Evolutionary conservation across 75 land plant genomes (phyloP).

Genomic region (Selaginella tamariscina): DNA sequence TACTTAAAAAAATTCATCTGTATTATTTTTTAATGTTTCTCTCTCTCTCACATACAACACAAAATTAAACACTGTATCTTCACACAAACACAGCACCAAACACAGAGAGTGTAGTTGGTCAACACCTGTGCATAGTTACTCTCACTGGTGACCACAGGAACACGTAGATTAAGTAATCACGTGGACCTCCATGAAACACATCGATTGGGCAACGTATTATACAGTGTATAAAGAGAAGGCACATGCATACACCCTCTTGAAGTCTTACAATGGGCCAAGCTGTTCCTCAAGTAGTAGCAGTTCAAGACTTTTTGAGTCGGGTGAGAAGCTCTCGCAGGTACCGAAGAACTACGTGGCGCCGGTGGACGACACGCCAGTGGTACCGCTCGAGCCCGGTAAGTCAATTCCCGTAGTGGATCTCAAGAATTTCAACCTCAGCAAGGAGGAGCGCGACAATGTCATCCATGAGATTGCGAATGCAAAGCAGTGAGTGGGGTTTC

Average conservation of each 20-base stretch:
- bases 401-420: constrained; percentile 1
- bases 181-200: too few relatives aligned
- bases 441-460: not conserved
- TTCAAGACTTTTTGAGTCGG: not conserved
- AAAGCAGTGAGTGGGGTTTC: constrained; percentile 4
- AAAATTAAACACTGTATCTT: too few relatives aligned
- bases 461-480: not conserved
- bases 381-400: not conserved
- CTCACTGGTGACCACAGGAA: not conserved
- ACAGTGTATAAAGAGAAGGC: too few relatives aligned
- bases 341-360: not conserved
- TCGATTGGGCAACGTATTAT: too few relatives aligned
- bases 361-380: not conserved
- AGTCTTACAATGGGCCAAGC: not conserved
- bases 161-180: not conserved
- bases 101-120: too few relatives aligned
- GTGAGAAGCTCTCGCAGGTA: not conserved
- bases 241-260: not conserved
- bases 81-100: too few relatives aligned
- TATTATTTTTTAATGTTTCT: too few relatives aligned
- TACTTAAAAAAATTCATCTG: too few relatives aligned
- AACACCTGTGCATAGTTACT: too few relatives aligned
- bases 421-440: not conserved
- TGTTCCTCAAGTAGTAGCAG: not conserved
- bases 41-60: too few relatives aligned